phyloP scores from a whole-genome alignment of 768 basidiomycete genomes.

The Cubamyces lactineus region DNA sequence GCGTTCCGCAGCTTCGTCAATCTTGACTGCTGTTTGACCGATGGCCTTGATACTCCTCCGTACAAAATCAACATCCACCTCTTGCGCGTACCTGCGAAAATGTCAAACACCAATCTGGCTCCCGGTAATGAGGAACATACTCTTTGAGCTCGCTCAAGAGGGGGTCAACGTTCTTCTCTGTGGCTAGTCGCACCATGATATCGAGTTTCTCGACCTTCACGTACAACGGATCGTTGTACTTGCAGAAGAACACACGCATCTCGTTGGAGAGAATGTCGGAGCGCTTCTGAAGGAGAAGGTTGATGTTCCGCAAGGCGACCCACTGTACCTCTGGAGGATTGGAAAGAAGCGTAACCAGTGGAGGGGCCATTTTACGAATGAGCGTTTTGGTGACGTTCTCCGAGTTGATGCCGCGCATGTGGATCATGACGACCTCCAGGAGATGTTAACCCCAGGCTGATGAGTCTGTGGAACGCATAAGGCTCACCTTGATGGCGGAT shows the following conservation, averaged over 20 bases:
- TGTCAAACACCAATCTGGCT: neutral
- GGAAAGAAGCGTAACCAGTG: conserved; percentile 91
- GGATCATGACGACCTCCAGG: conserved; percentile 93
- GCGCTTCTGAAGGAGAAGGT: conserved; percentile 92
- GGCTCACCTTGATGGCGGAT: conserved; percentile 87
- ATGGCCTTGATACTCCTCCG: conserved; percentile 93
- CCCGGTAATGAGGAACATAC: conserved; percentile 47
- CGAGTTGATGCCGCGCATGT: conserved; percentile 79
- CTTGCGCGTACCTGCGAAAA: conserved; percentile 80
- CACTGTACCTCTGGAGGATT: conserved; percentile 98
- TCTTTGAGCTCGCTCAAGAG: conserved; percentile 95
- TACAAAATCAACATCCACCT: conserved; percentile 98
- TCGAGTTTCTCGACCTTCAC: conserved; percentile 99
- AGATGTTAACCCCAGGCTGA: neutral
- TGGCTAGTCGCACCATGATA: conserved; percentile 94
- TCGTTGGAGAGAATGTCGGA: conserved; percentile 90
- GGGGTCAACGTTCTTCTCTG: conserved; percentile 92
- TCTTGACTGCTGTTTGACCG: conserved; percentile 94
- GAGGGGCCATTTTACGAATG: conserved; percentile 96
- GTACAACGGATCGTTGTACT: conserved; percentile 99
- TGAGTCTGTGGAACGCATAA: neutral
- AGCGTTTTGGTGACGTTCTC: conserved; percentile 87
- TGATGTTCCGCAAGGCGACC: conserved; percentile 97
- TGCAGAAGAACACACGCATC: conserved; percentile 99
- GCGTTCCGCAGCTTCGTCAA: conserved; percentile 88